Evolutionary conservation across 176 grass and related monocot genomes (phyloP).

Genomic region (Zoysia pacifica): DNA sequence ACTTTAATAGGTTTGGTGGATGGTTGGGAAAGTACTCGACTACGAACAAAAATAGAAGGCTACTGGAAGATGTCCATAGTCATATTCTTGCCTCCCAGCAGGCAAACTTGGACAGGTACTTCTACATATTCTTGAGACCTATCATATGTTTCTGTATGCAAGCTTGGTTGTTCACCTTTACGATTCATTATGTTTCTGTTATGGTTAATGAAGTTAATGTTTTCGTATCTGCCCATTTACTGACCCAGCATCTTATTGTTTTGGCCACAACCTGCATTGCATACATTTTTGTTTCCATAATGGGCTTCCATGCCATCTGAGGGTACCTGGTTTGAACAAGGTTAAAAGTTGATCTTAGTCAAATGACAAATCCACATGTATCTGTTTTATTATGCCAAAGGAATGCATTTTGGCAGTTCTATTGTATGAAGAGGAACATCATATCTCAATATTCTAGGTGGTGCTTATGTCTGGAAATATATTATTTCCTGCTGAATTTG

Average conservation of each 20-base stretch:
- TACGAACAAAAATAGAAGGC: conserved; percentile 86
- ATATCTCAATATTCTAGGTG: neutral
- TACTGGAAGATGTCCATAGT: conserved; percentile 88
- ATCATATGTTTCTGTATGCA: conserved; percentile 2
- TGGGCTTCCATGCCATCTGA: neutral
- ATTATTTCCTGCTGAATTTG: conserved; percentile 5
- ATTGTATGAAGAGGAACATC: conserved; percentile 12
- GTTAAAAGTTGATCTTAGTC: neutral
- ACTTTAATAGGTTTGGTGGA: conserved; percentile 99
- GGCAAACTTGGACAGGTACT: conserved; percentile 84
- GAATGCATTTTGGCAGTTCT: neutral
- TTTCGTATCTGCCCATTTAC: conserved; percentile 10
- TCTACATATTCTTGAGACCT: conserved; percentile 18
- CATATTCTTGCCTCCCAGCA: conserved; percentile 95
- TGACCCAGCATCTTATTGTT: neutral
- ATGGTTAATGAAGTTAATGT: neutral
- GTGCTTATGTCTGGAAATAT: conserved; percentile 2
- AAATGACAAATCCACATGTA: neutral
- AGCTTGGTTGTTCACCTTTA: conserved; percentile 2
- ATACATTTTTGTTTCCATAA: neutral
- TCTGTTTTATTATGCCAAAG: neutral
- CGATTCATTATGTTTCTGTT: neutral
- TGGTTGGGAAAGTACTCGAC: conserved; percentile 98
- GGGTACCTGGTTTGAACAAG: neutral
- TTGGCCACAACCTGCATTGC: neutral